Evolutionary conservation across 495 filamentous ascomycete species (phyloP).

Genomic region (Xylaria acuta): DNA sequence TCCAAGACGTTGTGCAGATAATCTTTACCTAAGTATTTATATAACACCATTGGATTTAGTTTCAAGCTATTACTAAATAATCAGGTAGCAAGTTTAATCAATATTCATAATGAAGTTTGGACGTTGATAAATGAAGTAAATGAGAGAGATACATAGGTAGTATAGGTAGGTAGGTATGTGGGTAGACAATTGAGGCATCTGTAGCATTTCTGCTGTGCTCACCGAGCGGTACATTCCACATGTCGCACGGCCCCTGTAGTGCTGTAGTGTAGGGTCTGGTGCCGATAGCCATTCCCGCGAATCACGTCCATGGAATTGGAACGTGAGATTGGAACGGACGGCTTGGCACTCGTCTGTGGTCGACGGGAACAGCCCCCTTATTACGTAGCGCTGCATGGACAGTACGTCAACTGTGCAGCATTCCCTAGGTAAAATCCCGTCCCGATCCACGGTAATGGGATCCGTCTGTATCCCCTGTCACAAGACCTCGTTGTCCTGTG

Average conservation of each 20-base stretch:
- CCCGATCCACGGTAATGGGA: slow-evolving; percentile 19
- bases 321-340: slow-evolving; percentile 3
- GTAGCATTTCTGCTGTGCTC: background rate
- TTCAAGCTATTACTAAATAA: too few relatives aligned
- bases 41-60: background rate
- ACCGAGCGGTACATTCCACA: background rate
- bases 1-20: background rate
- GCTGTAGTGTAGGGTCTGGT: too few relatives aligned
- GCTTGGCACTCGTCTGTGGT: background rate
- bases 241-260: background rate
- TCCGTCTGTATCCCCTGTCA: background rate
- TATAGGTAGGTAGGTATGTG: too few relatives aligned
- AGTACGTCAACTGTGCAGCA: slow-evolving; percentile 16
- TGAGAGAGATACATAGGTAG: too few relatives aligned
- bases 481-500: background rate
- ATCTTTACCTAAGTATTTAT: background rate
- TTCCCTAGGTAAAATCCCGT: background rate
- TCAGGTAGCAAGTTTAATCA: too few relatives aligned
- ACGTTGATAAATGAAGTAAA: background rate
- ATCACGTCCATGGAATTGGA: slow-evolving; percentile 9
- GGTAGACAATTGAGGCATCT: too few relatives aligned
- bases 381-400: slow-evolving; percentile 4
- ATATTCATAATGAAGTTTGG: too few relatives aligned
- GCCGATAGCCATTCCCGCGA: slow-evolving; percentile 4
- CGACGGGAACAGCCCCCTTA: background rate